phyloP scores from a whole-genome alignment of 139 green algal genomes.

The Chlorella sp. region DNA sequence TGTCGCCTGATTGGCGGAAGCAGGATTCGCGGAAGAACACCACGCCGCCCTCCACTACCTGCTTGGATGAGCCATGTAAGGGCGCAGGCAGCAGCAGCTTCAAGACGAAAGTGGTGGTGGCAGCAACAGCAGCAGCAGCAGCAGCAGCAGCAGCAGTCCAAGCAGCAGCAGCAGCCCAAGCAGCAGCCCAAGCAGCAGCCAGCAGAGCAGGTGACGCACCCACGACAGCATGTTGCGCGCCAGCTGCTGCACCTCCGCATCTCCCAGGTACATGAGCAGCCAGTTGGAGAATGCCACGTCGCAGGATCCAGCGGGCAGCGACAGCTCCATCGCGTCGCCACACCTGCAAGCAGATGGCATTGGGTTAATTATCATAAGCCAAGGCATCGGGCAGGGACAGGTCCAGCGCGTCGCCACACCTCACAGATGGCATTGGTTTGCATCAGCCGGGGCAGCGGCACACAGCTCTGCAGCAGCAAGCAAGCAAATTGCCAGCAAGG shows the following conservation, averaged over 20 bases:
- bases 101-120: no score
- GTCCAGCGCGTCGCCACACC: conserved; percentile 74
- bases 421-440: no score
- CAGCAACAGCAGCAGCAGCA: no score
- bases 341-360: conserved; percentile 51
- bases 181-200: no score
- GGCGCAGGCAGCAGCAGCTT: neutral
- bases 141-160: no score
- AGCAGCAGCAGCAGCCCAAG: no score
- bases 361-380: no score
- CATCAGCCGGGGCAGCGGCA: no score
- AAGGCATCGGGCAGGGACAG: no score
- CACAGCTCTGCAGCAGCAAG: no score
- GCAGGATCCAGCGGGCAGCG: conserved; percentile 40
- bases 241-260: conserved; percentile 81
- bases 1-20: conserved; percentile 88
- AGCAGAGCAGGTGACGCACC: conserved; percentile 43
- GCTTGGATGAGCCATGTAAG: conserved; percentile 6
- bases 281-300: conserved; percentile 95
- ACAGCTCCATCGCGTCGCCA: conserved; percentile 76
- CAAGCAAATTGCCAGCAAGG: no score
- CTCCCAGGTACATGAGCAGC: conserved; percentile 94
- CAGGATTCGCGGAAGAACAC: conserved; percentile 94
- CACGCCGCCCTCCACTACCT: conserved; percentile 70
- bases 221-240: conserved; percentile 69